Evolutionary conservation across 2,329 filamentous ascomycete genomes (phyloP), one percentile per base, ranked within the genome.

Genomic region (Aureobasidium sp.): DNA sequence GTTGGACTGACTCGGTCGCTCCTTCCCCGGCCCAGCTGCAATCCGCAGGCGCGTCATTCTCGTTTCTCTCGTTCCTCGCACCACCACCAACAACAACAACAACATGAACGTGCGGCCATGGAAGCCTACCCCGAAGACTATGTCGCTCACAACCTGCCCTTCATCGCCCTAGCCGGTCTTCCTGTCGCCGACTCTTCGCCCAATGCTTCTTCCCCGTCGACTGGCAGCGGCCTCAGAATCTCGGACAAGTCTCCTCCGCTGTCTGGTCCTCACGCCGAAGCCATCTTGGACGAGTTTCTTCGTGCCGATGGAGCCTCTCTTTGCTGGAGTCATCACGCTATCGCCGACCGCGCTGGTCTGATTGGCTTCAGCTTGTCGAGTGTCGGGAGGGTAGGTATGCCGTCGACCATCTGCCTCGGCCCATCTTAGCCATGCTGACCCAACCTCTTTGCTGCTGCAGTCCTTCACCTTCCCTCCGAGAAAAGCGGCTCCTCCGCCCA

Each of bases 141-240:
- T 73, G 76, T 95, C 68, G 81, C 84, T 67, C 90, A 93, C 71
- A 94, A 93, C 71, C 78, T 94, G 62, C 91, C 91, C 30, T 78
- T 95, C 54, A 72, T 97, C 57, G 75, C 94, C 41, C 79, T 95
- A 29, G 89, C 89, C 32, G 93, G 91, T 11, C 78, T 96, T 29
- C 51, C 51, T 3, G 19, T 16, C 12, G 40, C 27, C 27, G 37
- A 32, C 10, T 25, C 21, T 24, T 41, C 48, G 8, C 22, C 38
- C 35, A 25, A 52, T 24, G 14, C 50, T 17, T 21, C 50, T 19
- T 11, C 35, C 14, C 8, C 32, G 6, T 12, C 34, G 4, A 22
- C 27, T 1, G 64, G 73, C 24, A 79, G 80, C 55, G 80, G 78
- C 17, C 75, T 80, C 35, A 74, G 80, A 55, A 78, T 94, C 61